These are phyloP conservation scores for Mycena rosella DNA, from an alignment of 768 basidiomycete genomes.

Conservation along the genomic window DNA sequence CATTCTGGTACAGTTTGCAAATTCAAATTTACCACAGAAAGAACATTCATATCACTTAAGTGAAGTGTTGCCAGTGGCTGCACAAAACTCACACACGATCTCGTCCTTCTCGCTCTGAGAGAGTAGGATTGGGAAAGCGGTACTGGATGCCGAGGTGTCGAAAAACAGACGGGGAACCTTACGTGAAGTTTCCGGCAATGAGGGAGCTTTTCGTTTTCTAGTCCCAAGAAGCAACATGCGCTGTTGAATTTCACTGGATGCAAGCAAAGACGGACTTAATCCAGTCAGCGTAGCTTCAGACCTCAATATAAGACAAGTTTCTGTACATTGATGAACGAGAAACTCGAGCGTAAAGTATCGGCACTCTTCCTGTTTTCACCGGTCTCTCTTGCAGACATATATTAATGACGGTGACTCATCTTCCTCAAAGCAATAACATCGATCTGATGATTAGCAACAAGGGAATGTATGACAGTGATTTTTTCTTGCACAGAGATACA, in stretches of 20 bases:
- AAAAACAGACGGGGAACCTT: no score
- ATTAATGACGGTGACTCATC: background rate
- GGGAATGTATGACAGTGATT: background rate
- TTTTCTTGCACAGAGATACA: background rate
- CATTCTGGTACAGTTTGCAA: no score
- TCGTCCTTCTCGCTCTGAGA: no score
- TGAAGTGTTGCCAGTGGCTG: no score
- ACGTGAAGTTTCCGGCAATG: no score
- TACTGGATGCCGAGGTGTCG: no score
- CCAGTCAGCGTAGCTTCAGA: background rate
- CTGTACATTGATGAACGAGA: background rate
- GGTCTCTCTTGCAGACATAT: background rate
- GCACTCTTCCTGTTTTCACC: background rate
- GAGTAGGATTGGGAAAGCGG: no score
- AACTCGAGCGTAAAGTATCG: background rate
- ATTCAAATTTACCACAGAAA: no score
- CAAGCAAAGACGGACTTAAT: background rate
- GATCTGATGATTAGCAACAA: background rate
- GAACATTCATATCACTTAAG: background rate
- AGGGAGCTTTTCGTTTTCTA: background rate
- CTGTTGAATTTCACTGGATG: background rate
- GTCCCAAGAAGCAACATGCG: background rate
- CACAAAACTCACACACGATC: no score
- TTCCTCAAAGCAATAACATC: constrained; percentile 3
- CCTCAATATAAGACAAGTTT: background rate